A percentile compares a stretch with the other conserved stretches of the same genome.
These are phyloP conservation scores for Phylloporus scabripes DNA, from an alignment of 768 basidiomycete genomes.

Conservation along the genomic window DNA sequence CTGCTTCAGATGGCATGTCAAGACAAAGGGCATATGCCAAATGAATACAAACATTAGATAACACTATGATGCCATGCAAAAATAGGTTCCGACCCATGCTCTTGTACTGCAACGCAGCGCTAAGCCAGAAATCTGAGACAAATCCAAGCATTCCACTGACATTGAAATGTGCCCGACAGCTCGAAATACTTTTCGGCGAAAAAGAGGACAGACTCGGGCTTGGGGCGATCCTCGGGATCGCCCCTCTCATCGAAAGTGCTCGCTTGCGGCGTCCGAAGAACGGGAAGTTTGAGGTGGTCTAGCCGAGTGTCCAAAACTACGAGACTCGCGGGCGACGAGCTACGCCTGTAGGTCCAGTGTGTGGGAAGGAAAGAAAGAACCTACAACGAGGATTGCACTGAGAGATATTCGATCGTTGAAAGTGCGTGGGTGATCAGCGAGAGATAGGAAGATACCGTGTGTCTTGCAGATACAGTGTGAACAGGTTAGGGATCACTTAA, in stretches of 20 bases:
- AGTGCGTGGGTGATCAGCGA: constrained; percentile 45
- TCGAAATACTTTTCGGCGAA: constrained; percentile 54
- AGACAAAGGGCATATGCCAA: neutral
- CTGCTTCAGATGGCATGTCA: constrained; percentile 19
- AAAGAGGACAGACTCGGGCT: constrained; percentile 34
- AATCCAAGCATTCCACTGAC: constrained; percentile 31
- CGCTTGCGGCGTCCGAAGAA: constrained; percentile 31
- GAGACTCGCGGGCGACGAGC: constrained; percentile 30
- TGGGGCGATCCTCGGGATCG: constrained; percentile 14
- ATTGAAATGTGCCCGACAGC: constrained; percentile 40
- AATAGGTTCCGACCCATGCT: constrained; percentile 4
- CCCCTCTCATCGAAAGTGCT: constrained; percentile 14
- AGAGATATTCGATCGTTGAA: constrained; percentile 35
- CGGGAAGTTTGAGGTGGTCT: constrained; percentile 45
- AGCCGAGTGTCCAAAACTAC: constrained; percentile 59
- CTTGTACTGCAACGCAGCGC: constrained; percentile 8
- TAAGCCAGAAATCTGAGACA: constrained; percentile 1
- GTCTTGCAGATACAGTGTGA: constrained; percentile 17
- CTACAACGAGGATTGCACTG: constrained; percentile 22
- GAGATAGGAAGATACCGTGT: constrained; percentile 48
- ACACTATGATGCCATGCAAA: constrained; percentile 17
- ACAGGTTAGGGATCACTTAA: neutral
- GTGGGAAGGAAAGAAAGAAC: constrained; percentile 2
- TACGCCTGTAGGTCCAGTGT: constrained; percentile 3
- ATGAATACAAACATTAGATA: constrained; percentile 16